These are phyloP conservation scores for Pleurotus eryngii DNA, from an alignment of 768 basidiomycete genomes.

Conservation along the genomic window DNA sequence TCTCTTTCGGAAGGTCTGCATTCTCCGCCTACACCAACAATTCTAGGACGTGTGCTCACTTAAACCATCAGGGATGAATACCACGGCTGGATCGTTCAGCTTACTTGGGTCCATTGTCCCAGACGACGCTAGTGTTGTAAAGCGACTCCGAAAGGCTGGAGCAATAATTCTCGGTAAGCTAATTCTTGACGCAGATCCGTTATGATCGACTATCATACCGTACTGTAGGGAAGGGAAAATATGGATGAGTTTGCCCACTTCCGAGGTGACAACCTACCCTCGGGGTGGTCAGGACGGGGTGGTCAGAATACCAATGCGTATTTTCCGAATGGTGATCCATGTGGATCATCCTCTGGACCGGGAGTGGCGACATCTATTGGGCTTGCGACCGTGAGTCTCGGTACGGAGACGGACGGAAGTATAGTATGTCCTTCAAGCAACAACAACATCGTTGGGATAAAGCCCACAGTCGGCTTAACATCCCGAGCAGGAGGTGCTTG, in stretches of 20 bases:
- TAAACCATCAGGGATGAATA: neutral
- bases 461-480: slow-evolving; percentile 57
- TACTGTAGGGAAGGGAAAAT: neutral
- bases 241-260: neutral
- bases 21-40: too few relatives aligned
- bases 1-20: too few relatives aligned
- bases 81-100: slow-evolving; percentile 32
- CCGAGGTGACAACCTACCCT: slow-evolving; percentile 25
- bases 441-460: slow-evolving; percentile 58
- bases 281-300: slow-evolving; percentile 58
- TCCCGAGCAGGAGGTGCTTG: slow-evolving; percentile 52
- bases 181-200: neutral
- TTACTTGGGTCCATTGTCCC: slow-evolving; percentile 41
- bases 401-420: slow-evolving; percentile 52
- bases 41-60: too few relatives aligned
- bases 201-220: neutral
- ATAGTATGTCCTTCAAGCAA: slow-evolving; percentile 49
- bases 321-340: slow-evolving; percentile 49
- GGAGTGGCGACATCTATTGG: slow-evolving; percentile 52
- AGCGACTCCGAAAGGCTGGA: slow-evolving; percentile 22
- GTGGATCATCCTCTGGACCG: slow-evolving; percentile 60
- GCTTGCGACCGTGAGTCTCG: slow-evolving; percentile 43
- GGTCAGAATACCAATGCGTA: slow-evolving; percentile 51
- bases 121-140: slow-evolving; percentile 43
- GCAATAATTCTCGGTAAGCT: slow-evolving; percentile 4